Evolutionary conservation across 306 rosid species (phyloP).

Genomic region (Morella rubra): DNA sequence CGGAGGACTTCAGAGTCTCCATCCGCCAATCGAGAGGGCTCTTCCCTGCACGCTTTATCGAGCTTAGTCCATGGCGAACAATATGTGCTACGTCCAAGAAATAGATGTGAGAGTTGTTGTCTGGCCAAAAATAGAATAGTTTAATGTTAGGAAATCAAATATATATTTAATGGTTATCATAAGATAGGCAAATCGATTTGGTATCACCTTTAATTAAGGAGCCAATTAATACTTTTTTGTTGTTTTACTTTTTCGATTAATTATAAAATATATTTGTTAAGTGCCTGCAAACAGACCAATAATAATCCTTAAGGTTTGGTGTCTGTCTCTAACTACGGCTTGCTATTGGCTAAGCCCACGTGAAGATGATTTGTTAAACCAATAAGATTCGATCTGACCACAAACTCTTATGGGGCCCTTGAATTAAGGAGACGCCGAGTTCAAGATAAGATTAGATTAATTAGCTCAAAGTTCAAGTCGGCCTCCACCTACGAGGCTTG

Average conservation of each 20-base stretch:
- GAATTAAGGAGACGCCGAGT: conserved; percentile 22
- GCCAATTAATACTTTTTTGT: too few species aligned
- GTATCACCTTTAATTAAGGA: too few species aligned
- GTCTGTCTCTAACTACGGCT: conserved; percentile 35
- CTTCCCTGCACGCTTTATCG: conserved; percentile 39
- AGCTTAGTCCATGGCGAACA: conserved; percentile 26
- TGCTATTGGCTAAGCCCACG: conserved; percentile 53
- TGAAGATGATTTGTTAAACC: conserved; percentile 49
- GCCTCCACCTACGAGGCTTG: conserved; percentile 12
- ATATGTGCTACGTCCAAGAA: conserved; percentile 12
- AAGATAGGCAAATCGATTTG: too few species aligned
- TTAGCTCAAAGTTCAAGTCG: conserved; percentile 11
- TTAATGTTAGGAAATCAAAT: too few species aligned
- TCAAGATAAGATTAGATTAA: conserved; percentile 23
- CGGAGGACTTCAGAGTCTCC: conserved; percentile 11
- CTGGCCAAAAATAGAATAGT: conserved; percentile 1
- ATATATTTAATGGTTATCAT: too few species aligned
- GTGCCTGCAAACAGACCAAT: conserved; percentile 17
- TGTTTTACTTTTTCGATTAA: background rate
- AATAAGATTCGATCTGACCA: conserved; percentile 56
- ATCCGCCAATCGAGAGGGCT: conserved; percentile 35
- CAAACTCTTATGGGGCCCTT: conserved; percentile 27
- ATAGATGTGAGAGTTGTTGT: conserved; percentile 16
- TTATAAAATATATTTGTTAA: background rate
- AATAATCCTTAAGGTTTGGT: conserved; percentile 34